Base-by-base conservation (phyloP, 2,329 filamentous ascomycete species). In the Neoascochyta sp. region DNA sequence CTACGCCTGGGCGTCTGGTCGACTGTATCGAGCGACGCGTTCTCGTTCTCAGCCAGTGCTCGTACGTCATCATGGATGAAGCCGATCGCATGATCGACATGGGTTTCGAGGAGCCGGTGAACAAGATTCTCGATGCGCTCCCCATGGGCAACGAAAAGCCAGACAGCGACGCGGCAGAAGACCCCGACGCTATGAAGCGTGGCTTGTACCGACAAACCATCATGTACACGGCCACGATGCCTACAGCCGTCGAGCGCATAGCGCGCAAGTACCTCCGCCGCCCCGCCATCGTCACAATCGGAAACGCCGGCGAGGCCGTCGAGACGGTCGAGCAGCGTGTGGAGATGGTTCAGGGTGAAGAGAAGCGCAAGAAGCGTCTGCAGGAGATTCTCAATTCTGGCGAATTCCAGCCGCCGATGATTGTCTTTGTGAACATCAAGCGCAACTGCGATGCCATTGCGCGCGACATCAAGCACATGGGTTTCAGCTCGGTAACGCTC, bases 161-260 rank as follows among this genome's bases (percentile, higher is more conserved):
- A 0, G 92, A 98, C 63, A 84, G 78, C 0, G 90, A 96, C 9
- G 86, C 86, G 30, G 92, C 92, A 5, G 92, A 98, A 63, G 78
- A 96, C 56, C 73, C 85, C 0, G 71, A 76, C 34, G 79, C 82
- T n/a, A 96, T 96, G 90, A 82, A 80, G 50, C 75, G 78, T 35
- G 83, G 84, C 51, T 68, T 94, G 2, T 96, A 96, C 68, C 75
- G 92, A 36, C 90, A 98, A 64, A 98, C 92, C 0, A 98, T 98
- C 92, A 98, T 98, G 92, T 98, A 96, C 78, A 96, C 92, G 45
- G 92, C 92, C 30, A 98, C 92, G 16, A 98, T 98, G 92, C 89
- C 92, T 2, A 69, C 85, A 0, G 79, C 85, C 0, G 86, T 98
- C 10, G 92, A 98, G 61, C 85, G 86, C 41, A 96, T 98, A 43